Conservation (phyloP, 2,329 filamentous ascomycete species). For the Verticillium nubilum region DNA sequence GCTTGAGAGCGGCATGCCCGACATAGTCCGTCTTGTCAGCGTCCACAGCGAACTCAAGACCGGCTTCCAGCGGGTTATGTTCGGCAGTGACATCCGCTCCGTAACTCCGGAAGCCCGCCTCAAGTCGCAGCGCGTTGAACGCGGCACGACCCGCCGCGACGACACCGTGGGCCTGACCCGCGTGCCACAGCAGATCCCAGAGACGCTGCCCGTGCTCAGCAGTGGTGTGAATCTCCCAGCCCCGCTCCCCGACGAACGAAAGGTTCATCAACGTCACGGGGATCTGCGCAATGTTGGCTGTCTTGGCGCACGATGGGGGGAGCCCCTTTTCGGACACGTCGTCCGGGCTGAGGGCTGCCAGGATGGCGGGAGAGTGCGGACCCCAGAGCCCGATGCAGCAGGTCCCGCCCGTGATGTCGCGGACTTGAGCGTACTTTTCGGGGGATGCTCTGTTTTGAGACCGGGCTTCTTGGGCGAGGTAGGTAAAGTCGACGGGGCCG, state of each 20-base stretch:
- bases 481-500: conserved; percentile 46
- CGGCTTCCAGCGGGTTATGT: conserved; percentile 55
- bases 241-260: conserved; percentile 56
- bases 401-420: conserved; percentile 54
- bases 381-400: conserved; percentile 61
- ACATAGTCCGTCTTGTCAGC: conserved; percentile 41
- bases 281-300: conserved; percentile 43
- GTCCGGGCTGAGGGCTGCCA: conserved; percentile 36
- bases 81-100: conserved; percentile 56
- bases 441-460: conserved; percentile 35
- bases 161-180: conserved; percentile 48
- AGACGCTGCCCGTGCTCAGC: conserved; percentile 52
- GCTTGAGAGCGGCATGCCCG: conserved; percentile 43
- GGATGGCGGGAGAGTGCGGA: conserved; percentile 46
- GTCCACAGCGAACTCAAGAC: conserved; percentile 45
- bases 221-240: conserved; percentile 58
- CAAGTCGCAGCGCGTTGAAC: conserved; percentile 52
- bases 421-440: conserved; percentile 40
- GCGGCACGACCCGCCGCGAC: conserved; percentile 53
- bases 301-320: conserved; percentile 44
- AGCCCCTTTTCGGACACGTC: conserved; percentile 40
- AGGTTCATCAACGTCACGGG: conserved; percentile 50
- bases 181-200: conserved; percentile 53
- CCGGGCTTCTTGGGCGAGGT: conserved; percentile 48
- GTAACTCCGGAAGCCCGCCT: conserved; percentile 53